Evolutionary conservation across 345 rosid genomes (phyloP).

Genomic region (Erysimum cheiranthoides): DNA sequence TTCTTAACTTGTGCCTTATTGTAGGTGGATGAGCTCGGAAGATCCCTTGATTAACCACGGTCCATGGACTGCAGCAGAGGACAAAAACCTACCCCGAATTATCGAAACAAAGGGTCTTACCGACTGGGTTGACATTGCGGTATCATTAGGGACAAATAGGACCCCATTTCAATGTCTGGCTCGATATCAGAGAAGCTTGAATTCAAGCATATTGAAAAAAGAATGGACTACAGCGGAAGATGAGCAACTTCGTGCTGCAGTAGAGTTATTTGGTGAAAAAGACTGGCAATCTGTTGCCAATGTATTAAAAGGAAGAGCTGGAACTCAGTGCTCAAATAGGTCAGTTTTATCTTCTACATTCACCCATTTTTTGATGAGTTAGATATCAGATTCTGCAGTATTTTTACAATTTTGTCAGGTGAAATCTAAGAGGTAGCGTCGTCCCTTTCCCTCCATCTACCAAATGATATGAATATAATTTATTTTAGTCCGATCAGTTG

Average conservation of each 20-base stretch:
- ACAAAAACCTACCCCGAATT: conserved; percentile 60
- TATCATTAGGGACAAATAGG: conserved; percentile 70
- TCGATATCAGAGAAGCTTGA: conserved; percentile 85
- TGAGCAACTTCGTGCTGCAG: conserved; percentile 76
- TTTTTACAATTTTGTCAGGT: neutral
- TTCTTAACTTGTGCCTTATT: conserved; percentile 24
- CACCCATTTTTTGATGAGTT: conserved; percentile 7
- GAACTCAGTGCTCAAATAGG: conserved; percentile 93
- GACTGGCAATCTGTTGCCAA: conserved; percentile 93
- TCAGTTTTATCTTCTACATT: conserved; percentile 48
- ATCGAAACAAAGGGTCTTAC: conserved; percentile 65
- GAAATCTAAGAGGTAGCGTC: conserved; percentile 1
- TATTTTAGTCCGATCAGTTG: neutral
- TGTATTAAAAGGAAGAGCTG: conserved; percentile 70
- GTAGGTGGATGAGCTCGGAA: conserved; percentile 88
- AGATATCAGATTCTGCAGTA: conserved; percentile 10
- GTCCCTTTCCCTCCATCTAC: neutral
- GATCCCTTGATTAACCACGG: conserved; percentile 74
- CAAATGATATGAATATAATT: neutral
- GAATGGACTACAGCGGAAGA: conserved; percentile 93
- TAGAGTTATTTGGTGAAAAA: conserved; percentile 68
- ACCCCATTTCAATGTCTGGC: conserved; percentile 89
- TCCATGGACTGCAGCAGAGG: conserved; percentile 75
- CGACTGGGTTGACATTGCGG: conserved; percentile 77
- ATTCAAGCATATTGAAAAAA: conserved; percentile 65